Percentiles rank a stretch among this genome's conserved stretches.
Conservation (phyloP, 228 moss, liverwort and hornwort genomes). For the Sphagnum fallax region DNA sequence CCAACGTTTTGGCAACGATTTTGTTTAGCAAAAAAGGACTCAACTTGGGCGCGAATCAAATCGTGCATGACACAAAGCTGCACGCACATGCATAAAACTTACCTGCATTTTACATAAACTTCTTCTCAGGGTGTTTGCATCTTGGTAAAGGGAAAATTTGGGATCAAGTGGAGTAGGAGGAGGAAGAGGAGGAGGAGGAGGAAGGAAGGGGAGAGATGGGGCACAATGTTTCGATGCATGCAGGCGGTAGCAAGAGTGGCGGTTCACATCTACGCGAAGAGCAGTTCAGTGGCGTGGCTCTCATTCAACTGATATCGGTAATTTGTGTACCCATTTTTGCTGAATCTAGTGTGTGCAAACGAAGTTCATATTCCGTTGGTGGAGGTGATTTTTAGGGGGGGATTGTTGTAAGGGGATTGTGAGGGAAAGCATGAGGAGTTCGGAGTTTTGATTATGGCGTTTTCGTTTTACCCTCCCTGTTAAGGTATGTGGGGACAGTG, state of each 20-base stretch:
- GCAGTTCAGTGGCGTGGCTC: constrained; percentile 85
- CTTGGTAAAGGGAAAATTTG: too few species aligned
- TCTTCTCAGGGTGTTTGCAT: too few species aligned
- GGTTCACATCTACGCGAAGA: constrained; percentile 3
- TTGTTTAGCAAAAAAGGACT: too few species aligned
- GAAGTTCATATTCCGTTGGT: background rate
- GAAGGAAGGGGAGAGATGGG: constrained; percentile 19
- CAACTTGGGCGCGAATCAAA: too few species aligned
- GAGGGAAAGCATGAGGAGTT: too few species aligned
- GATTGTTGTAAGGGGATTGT: too few species aligned
- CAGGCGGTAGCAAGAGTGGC: constrained; percentile 7
- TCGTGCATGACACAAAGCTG: too few species aligned
- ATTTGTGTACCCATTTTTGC: background rate
- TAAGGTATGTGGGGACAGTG: background rate
- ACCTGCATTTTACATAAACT: too few species aligned
- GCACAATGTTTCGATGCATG: constrained; percentile 7
- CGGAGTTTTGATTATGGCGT: background rate
- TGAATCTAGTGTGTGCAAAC: background rate
- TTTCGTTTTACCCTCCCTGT: background rate
- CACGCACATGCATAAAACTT: too few species aligned
- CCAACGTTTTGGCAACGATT: too few species aligned
- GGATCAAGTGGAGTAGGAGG: too few species aligned
- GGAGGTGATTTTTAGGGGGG: background rate
- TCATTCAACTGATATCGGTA: constrained; percentile 67
- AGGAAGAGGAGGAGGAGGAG: background rate